Conservation (phyloP, 805 yeast genomes). For the Zygosaccharomyces pseudorouxii region DNA sequence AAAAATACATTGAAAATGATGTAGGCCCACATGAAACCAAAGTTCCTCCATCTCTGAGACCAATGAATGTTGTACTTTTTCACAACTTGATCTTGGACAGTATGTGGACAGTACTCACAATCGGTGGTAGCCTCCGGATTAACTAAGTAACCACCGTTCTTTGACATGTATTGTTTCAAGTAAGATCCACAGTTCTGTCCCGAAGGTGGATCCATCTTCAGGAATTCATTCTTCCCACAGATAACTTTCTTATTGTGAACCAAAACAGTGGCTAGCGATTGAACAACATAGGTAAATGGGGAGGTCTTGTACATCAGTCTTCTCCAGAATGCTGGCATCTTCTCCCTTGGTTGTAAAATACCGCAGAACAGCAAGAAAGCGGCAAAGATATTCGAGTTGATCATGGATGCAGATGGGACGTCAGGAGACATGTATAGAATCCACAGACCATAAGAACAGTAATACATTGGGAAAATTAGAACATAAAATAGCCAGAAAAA, state of each 20-base stretch:
- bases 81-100: conserved; percentile 57
- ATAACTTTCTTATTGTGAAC: conserved; percentile 38
- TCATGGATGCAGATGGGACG: conserved; percentile 41
- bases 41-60: conserved; percentile 61
- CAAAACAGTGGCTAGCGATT: conserved; percentile 39
- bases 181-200: conserved; percentile 50
- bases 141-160: conserved; percentile 43
- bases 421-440: conserved; percentile 43
- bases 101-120: conserved; percentile 60
- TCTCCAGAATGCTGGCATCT: conserved; percentile 48
- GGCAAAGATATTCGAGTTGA: conserved; percentile 44
- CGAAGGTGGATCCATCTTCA: conserved; percentile 38
- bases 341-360: conserved; percentile 42
- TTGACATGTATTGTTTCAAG: conserved; percentile 35
- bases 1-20: conserved; percentile 39
- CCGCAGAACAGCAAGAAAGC: conserved; percentile 54
- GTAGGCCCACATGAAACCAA: conserved; percentile 50
- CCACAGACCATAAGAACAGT: conserved; percentile 51
- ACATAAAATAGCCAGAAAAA: conserved; percentile 47
- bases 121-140: conserved; percentile 42
- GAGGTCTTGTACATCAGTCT: conserved; percentile 41
- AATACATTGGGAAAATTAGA: conserved; percentile 48
- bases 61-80: conserved; percentile 37
- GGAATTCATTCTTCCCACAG: conserved; percentile 39
- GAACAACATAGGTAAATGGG: conserved; percentile 47